A percentile compares a stretch with the other conserved stretches of the same genome.
phyloP scores from a whole-genome alignment of 805 yeast species.

The Candida methanosorbosa region DNA sequence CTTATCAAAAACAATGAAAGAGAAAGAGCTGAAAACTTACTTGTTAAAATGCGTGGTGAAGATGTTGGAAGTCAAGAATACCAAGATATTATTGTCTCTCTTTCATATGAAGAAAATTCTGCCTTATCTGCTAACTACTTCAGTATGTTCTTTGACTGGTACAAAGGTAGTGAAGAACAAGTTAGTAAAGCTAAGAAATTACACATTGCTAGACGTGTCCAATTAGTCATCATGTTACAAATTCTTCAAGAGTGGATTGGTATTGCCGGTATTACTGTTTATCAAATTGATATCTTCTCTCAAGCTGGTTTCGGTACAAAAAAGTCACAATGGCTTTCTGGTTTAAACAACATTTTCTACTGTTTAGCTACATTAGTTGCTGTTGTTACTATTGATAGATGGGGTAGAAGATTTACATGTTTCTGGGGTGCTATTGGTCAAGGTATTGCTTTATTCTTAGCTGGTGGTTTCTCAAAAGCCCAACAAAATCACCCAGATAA shows the following conservation, averaged over 20 bases:
- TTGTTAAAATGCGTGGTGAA: constrained; percentile 31
- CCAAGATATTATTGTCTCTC: constrained; percentile 14
- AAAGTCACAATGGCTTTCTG: constrained; percentile 21
- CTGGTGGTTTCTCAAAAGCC: constrained; percentile 25
- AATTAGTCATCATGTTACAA: constrained; percentile 25
- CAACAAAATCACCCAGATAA: constrained; percentile 18
- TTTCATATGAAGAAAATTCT: constrained; percentile 18
- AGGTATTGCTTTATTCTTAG: constrained; percentile 34
- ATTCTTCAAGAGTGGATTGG: constrained; percentile 34
- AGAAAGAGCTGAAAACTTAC: constrained; percentile 33
- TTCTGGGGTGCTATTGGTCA: constrained; percentile 25
- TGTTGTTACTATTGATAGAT: constrained; percentile 22
- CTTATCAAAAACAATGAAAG: constrained; percentile 27
- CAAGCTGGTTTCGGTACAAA: constrained; percentile 17
- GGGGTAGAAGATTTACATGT: constrained; percentile 38
- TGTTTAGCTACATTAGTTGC: constrained; percentile 18
- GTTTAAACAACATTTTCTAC: constrained; percentile 12
- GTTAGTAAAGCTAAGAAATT: constrained; percentile 11
- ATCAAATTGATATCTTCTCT: constrained; percentile 32
- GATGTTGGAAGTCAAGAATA: constrained; percentile 14
- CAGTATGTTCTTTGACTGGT: constrained; percentile 13
- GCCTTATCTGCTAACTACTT: constrained; percentile 18
- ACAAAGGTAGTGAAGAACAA: constrained; percentile 15
- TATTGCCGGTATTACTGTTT: constrained; percentile 30
- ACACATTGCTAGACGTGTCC: constrained; percentile 17